phyloP scores from a whole-genome alignment of 2,329 filamentous ascomycete genomes.

The Aspergillus pseudoterreus region DNA sequence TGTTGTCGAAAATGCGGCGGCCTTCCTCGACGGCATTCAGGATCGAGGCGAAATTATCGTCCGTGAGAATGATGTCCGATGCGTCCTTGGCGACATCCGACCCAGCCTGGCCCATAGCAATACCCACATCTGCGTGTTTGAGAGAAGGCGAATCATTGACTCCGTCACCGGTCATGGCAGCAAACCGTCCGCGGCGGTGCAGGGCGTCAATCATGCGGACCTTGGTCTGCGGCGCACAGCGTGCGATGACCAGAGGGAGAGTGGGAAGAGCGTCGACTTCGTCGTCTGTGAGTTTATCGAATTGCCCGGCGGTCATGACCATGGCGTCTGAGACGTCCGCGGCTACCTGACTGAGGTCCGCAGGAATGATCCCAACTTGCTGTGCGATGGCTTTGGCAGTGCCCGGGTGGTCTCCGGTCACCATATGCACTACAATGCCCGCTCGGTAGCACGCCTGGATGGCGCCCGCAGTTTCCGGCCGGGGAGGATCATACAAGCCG shows the following conservation, averaged over 20 bases:
- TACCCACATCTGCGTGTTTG: constrained; percentile 75
- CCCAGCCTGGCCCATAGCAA: constrained; percentile 75
- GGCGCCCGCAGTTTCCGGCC: constrained; percentile 68
- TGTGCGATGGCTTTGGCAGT: constrained; percentile 72
- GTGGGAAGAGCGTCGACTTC: constrained; percentile 61
- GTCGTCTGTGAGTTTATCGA: constrained; percentile 68
- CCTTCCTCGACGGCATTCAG: constrained; percentile 76
- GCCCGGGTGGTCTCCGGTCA: constrained; percentile 74
- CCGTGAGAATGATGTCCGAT: constrained; percentile 64
- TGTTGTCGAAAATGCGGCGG: constrained; percentile 79
- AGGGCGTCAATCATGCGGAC: constrained; percentile 72
- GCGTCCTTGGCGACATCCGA: constrained; percentile 71
- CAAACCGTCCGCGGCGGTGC: constrained; percentile 59
- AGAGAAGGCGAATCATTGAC: constrained; percentile 81
- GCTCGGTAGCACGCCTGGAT: constrained; percentile 65
- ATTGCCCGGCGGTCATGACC: constrained; percentile 69
- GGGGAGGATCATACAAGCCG: constrained; percentile 79
- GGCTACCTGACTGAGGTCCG: constrained; percentile 55
- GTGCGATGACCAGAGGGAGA: constrained; percentile 53
- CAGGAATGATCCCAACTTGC: constrained; percentile 70
- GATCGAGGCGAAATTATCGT: constrained; percentile 82
- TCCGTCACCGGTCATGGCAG: constrained; percentile 82
- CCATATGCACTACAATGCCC: constrained; percentile 74
- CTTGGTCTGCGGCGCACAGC: constrained; percentile 59
- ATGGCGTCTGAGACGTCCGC: constrained; percentile 59